Evolutionary conservation across 2,329 filamentous ascomycete genomes (phyloP), one percentile per base, ranked within the genome.

Genomic region (Curvularia sp.): DNA sequence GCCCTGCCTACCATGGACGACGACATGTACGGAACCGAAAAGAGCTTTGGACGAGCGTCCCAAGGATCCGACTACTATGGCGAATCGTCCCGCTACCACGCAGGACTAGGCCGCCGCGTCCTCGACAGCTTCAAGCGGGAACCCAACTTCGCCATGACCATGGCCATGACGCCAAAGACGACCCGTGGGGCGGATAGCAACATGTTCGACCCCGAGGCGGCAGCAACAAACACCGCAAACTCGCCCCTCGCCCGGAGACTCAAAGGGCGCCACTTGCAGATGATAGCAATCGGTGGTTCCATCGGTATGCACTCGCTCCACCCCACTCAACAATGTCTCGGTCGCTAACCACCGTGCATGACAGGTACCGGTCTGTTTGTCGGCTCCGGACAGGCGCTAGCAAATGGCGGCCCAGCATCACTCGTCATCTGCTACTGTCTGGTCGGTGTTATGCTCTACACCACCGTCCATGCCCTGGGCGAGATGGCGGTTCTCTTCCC

Each of bases 251-350:
- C 90, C 50, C 84, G 93, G 70, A 89, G 66, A 47, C 67, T 77
- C 13, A 76, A 76, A 60, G 75, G 74, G 10, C 64, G 74, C 30
- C 94, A 98, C 81, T 75, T 97, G 74, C 93, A 97, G 81, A 97
- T 97, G 94, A 97, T 97, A 82, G 94, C 94, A 13, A 96, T 97
- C 66, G 93, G 93, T 68, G 93, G 93, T 43, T 94, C 91, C 10
- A 97, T 97, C 70, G 79, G 79, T 71, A 74, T 49, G 69, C 47
- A 15, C 13, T 9, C 41, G 9, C 49, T 38, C 15, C n/a, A n/a
- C 13, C 38, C 47, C 41, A 61, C 41, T 55, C 53, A n/a, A 33
- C 31, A 28, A 49, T 33, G 31, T 57, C 46, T 30, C 53, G 35
- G 58, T 48, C 9, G 33, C 67, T 75, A 58, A 43, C 15, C 4